These are phyloP conservation scores for Geoglossum cookeanum DNA, from an alignment of 2,329 filamentous ascomycete species.

Conservation along the genomic window DNA sequence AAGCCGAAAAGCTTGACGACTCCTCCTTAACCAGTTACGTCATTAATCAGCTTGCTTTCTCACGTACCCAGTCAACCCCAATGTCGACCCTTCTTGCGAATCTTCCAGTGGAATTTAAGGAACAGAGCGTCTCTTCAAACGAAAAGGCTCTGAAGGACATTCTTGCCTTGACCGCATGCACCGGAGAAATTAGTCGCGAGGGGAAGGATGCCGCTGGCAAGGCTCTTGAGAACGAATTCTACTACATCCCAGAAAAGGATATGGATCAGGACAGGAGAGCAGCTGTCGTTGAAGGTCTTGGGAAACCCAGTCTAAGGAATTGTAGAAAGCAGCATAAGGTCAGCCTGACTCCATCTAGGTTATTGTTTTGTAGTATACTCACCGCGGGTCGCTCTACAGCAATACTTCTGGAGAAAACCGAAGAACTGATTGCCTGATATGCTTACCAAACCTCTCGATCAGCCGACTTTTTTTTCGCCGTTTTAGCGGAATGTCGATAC, in stretches of 20 bases:
- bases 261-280: constrained; percentile 57
- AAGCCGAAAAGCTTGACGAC: neutral
- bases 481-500: neutral
- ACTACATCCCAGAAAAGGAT: constrained; percentile 83
- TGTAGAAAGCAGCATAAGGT: constrained; percentile 98
- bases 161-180: constrained; percentile 55
- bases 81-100: constrained; percentile 77
- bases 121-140: constrained; percentile 14
- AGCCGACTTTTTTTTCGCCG: neutral
- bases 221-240: constrained; percentile 85
- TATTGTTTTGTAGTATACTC: constrained; percentile 4
- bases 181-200: constrained; percentile 74
- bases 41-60: constrained; percentile 88
- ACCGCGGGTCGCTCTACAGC: constrained; percentile 24
- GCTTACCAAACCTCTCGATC: constrained; percentile 6
- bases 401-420: constrained; percentile 55
- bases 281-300: constrained; percentile 66
- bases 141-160: constrained; percentile 44
- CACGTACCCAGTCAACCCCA: constrained; percentile 76
- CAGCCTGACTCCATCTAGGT: constrained; percentile 17
- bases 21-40: constrained; percentile 58
- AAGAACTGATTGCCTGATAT: constrained; percentile 15
- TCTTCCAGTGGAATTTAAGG: constrained; percentile 42
- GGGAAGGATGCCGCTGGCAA: constrained; percentile 95
- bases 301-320: constrained; percentile 72